Evolutionary conservation across 2,329 filamentous ascomycete species (phyloP).

Genomic region (Diaporthe vaccinii): DNA sequence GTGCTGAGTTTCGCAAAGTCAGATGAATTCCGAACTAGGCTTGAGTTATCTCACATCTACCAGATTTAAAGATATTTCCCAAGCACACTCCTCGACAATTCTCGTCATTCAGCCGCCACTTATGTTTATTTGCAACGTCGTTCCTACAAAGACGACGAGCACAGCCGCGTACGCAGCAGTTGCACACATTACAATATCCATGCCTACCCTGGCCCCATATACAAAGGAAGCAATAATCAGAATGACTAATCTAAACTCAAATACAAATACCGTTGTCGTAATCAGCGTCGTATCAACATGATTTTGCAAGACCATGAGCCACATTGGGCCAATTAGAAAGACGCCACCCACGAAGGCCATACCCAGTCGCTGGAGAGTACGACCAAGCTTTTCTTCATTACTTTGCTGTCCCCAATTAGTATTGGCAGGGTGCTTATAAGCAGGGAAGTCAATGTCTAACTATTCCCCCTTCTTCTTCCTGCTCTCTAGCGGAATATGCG

Average conservation of each 20-base stretch:
- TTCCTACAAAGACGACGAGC: not conserved
- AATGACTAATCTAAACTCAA: not conserved
- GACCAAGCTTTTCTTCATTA: not conserved
- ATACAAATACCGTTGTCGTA: not conserved
- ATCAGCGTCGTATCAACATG: not conserved
- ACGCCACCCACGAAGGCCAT: not conserved
- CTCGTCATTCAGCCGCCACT: too few species aligned
- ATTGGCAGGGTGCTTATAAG: fast-evolving
- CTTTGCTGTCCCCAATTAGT: too few species aligned
- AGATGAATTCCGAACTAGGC: too few species aligned
- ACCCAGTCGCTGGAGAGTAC: not conserved
- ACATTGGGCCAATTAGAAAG: not conserved
- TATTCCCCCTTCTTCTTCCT: not conserved
- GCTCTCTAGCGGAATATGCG: not conserved
- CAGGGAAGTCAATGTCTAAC: not conserved
- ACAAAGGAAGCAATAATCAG: not conserved
- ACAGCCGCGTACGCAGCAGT: not conserved
- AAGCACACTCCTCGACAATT: too few species aligned
- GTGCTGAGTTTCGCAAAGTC: not conserved
- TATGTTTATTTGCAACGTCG: not conserved
- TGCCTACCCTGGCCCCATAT: not conserved
- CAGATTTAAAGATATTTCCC: too few species aligned
- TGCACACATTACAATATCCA: not conserved
- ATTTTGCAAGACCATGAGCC: not conserved
- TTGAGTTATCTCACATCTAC: too few species aligned